Evolutionary conservation across 148 eudicot genomes (phyloP).

Genomic region (Nepenthes mirabilis): DNA sequence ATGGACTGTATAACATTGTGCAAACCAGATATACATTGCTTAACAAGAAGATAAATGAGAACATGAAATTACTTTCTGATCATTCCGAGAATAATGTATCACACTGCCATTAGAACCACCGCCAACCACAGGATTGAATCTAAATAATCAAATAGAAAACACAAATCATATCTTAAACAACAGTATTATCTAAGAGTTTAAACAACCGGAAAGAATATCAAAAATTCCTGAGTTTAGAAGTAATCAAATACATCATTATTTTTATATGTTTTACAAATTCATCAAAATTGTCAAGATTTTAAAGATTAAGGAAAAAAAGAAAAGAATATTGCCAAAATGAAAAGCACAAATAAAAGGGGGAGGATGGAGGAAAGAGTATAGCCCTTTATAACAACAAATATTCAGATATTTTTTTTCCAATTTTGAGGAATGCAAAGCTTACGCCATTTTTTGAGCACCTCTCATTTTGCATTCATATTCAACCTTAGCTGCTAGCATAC

Average conservation of each 20-base stretch:
- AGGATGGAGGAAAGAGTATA: background rate
- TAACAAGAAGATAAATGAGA: background rate
- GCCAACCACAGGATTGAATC: slow-evolving; percentile 96
- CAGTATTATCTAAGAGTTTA: too few relatives aligned
- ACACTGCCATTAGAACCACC: slow-evolving; percentile 88
- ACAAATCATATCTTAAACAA: background rate
- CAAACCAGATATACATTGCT: background rate
- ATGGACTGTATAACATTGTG: slow-evolving; percentile 2
- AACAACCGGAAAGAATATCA: too few relatives aligned
- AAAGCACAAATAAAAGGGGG: background rate
- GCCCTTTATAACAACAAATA: background rate
- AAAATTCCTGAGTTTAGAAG: too few relatives aligned
- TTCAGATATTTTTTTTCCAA: background rate
- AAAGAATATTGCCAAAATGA: too few relatives aligned
- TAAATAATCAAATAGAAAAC: slow-evolving; percentile 5
- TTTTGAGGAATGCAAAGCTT: slow-evolving; percentile 20
- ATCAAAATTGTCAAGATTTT: too few relatives aligned
- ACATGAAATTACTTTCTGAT: slow-evolving; percentile 57
- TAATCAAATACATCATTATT: too few relatives aligned
- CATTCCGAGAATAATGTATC: slow-evolving; percentile 90
- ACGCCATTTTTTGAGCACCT: slow-evolving; percentile 99
- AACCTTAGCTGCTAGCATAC: slow-evolving; percentile 79
- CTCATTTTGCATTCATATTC: slow-evolving; percentile 94
- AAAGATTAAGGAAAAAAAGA: too few relatives aligned
- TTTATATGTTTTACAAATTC: too few relatives aligned